These are phyloP conservation scores for Erysimum cheiri DNA, from an alignment of 441 rosid species.

Conservation along the genomic window DNA sequence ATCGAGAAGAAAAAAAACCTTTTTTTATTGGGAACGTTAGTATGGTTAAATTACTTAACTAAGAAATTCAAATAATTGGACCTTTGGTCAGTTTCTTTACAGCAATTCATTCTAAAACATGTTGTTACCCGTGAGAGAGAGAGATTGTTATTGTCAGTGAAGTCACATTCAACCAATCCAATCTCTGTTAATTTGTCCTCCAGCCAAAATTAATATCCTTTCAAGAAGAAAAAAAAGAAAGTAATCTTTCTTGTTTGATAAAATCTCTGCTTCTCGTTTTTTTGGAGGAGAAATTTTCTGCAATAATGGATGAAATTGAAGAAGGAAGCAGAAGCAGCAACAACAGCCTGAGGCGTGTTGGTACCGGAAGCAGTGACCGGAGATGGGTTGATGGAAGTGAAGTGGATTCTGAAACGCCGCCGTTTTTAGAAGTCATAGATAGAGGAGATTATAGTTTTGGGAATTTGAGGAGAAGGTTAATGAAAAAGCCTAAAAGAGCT, in stretches of 20 bases:
- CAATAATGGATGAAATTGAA: slow-evolving; percentile 70
- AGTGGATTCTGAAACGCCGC: slow-evolving; percentile 71
- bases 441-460: slow-evolving; percentile 55
- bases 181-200: slow-evolving; percentile 25
- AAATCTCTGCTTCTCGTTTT: slow-evolving; percentile 27
- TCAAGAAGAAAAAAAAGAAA: neutral
- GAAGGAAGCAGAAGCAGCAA: slow-evolving; percentile 62
- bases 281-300: neutral
- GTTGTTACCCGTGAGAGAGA: slow-evolving; percentile 30
- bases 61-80: slow-evolving; percentile 12
- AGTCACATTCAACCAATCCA: slow-evolving; percentile 33
- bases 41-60: neutral
- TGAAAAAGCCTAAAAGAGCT: slow-evolving; percentile 71
- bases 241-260: neutral
- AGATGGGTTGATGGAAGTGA: slow-evolving; percentile 97
- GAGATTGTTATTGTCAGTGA: slow-evolving; percentile 28
- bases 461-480: slow-evolving; percentile 75
- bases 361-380: slow-evolving; percentile 60
- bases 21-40: neutral
- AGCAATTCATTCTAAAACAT: slow-evolving; percentile 21
- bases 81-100: slow-evolving; percentile 26
- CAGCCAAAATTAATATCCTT: slow-evolving; percentile 30
- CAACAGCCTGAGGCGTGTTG: slow-evolving; percentile 50
- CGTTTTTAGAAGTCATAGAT: slow-evolving; percentile 54
- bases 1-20: slow-evolving; percentile 11